These are phyloP conservation scores for Pleurotus djamor DNA, from an alignment of 768 basidiomycete species.

Conservation along the genomic window DNA sequence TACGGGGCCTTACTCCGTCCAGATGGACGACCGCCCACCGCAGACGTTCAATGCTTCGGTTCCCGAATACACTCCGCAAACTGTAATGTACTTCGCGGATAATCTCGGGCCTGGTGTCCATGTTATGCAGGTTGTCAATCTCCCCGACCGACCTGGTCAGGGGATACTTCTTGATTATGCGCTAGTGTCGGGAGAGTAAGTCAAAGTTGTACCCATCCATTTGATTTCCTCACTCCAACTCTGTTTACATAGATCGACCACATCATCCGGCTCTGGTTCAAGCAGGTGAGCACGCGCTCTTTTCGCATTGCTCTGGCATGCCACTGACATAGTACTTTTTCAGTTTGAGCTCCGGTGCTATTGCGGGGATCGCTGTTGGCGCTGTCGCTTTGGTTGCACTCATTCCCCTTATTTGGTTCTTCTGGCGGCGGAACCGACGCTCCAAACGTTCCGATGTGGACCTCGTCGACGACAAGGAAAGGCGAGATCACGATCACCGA, in stretches of 20 bases:
- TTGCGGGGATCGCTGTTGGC: conserved; percentile 1
- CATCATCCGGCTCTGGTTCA: background rate
- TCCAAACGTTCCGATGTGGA: background rate
- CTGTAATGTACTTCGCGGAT: conserved; percentile 4
- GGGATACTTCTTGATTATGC: conserved; percentile 7
- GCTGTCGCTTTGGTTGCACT: background rate
- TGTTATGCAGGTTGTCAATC: background rate
- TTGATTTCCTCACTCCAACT: no score
- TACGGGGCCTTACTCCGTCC: background rate
- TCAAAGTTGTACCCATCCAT: no score
- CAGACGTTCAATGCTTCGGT: conserved; percentile 1
- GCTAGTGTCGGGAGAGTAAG: background rate
- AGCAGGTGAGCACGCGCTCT: background rate
- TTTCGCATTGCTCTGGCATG: background rate
- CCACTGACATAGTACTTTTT: background rate
- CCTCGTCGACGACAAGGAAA: background rate
- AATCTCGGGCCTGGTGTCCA: conserved; percentile 9
- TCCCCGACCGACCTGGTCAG: background rate
- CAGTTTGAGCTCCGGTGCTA: background rate
- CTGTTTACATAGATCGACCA: no score
- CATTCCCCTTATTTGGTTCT: background rate
- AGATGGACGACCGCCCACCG: background rate
- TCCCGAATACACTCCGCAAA: conserved; percentile 1
- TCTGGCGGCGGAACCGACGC: background rate
- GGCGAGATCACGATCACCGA: background rate